A percentile compares a stretch with the other conserved stretches of the same genome.
Conservation (phyloP, 1,284 basidiomycete species). For the Coriolopsis trogii region DNA sequence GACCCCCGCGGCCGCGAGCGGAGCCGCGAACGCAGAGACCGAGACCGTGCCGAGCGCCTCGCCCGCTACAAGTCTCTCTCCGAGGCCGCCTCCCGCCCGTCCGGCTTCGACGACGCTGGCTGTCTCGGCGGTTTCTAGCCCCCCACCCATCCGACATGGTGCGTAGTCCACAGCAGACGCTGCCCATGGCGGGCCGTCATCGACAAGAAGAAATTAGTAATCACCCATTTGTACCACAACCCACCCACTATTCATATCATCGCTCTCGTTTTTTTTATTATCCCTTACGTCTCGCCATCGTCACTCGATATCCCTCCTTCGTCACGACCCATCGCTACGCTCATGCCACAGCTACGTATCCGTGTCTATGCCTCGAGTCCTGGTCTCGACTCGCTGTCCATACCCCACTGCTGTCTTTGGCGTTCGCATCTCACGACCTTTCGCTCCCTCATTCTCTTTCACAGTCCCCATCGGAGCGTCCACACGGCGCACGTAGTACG, state of each 20-base stretch:
- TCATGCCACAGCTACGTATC: background rate
- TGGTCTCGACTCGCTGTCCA: background rate
- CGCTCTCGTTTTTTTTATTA: background rate
- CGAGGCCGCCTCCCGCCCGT: constrained; percentile 5
- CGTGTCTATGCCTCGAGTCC: background rate
- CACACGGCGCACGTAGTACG: no score
- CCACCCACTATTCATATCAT: background rate
- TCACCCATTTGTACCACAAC: constrained; percentile 1
- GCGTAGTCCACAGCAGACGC: no score
- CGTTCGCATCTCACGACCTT: background rate
- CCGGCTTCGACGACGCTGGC: constrained; percentile 33
- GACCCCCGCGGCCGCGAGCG: constrained; percentile 21
- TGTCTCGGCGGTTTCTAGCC: constrained; percentile 41
- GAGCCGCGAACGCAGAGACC: constrained; percentile 27
- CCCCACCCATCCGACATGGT: no score
- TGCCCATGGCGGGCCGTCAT: background rate
- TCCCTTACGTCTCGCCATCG: no score
- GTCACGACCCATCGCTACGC: background rate
- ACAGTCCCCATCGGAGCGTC: no score
- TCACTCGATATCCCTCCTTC: background rate
- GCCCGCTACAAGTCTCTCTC: constrained; percentile 31
- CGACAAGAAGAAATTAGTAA: background rate
- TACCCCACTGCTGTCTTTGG: background rate
- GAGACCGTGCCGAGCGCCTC: constrained; percentile 19
- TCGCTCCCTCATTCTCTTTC: background rate